These are phyloP conservation scores for Phaeosphaeria sp. DNA, from an alignment of 2,329 filamentous ascomycete genomes.

Conservation along the genomic window DNA sequence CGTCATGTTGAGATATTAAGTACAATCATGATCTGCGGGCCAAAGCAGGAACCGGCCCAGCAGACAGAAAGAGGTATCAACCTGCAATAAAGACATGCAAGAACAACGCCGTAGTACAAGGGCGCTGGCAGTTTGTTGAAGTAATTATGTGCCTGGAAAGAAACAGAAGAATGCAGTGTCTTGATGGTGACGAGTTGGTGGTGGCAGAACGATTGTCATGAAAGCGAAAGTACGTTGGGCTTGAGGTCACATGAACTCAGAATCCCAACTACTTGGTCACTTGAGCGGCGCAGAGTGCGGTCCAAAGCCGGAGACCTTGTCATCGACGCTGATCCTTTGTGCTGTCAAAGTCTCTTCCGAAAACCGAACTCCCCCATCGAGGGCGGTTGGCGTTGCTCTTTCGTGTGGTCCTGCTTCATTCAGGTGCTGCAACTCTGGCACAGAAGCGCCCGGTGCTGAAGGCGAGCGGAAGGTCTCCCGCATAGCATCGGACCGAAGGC, in stretches of 20 bases:
- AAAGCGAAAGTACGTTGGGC: not conserved
- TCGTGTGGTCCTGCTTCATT: not conserved
- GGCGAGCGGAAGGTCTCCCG: not conserved
- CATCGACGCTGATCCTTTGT: not conserved
- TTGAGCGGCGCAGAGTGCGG: not conserved
- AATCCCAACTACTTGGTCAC: not conserved
- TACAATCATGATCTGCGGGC: slow-evolving; percentile 1
- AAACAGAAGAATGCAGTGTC: not conserved
- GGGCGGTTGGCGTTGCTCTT: not conserved
- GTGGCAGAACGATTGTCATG: not conserved
- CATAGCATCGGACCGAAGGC: not conserved
- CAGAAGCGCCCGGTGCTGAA: not conserved
- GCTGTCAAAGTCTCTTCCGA: not conserved
- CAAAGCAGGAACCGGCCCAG: not conserved
- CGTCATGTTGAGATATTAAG: slow-evolving; percentile 1
- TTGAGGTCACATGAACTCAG: too few relatives aligned
- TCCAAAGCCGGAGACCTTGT: not conserved
- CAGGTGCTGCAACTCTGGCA: not conserved
- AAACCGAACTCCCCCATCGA: not conserved
- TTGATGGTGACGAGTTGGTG: not conserved
- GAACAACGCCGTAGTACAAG: not conserved
- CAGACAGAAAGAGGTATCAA: not conserved
- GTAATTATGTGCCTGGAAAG: not conserved
- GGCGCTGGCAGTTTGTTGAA: not conserved
- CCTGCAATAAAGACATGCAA: not conserved